phyloP scores from a whole-genome alignment of 2,329 filamentous ascomycete genomes.

The Dactylellina parvicollis region DNA sequence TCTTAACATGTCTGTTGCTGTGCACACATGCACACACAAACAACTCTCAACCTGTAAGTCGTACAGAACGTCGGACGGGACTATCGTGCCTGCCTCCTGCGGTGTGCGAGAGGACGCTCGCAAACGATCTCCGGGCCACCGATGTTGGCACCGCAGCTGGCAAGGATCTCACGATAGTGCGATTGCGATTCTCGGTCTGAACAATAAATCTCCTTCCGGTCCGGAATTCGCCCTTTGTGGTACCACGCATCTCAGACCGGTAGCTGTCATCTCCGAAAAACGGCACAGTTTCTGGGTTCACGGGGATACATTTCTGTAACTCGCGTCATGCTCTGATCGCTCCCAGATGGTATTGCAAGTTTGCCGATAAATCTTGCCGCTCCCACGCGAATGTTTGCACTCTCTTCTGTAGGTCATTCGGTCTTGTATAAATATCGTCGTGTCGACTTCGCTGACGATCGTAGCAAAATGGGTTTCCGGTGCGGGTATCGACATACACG shows the following conservation, averaged over 20 bases:
- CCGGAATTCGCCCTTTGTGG: conserved; percentile 6
- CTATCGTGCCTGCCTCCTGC: neutral
- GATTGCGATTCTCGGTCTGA: neutral
- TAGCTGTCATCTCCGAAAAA: conserved; percentile 15
- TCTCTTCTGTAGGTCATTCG: too few species aligned
- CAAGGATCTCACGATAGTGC: neutral
- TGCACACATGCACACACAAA: neutral
- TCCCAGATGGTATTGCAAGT: neutral
- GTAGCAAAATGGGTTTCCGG: conserved; percentile 5
- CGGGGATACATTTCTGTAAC: neutral
- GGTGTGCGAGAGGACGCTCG: neutral
- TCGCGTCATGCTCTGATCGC: neutral
- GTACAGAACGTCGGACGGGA: neutral
- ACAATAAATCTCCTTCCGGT: too few species aligned
- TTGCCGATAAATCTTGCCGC: neutral
- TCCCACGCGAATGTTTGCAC: too few species aligned
- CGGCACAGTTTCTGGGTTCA: conserved; percentile 17
- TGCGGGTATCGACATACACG: conserved; percentile 10
- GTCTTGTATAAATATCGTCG: too few species aligned
- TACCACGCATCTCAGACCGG: neutral
- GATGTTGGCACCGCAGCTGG: conserved; percentile 9
- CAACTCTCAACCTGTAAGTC: neutral
- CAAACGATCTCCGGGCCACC: neutral
- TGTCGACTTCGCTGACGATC: too few species aligned
- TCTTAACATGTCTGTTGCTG: conserved; percentile 9